Evolutionary conservation across 257 asterid genomes (phyloP), one percentile per base, ranked within the genome.

Genomic region (Fraxinus cuspidata): DNA sequence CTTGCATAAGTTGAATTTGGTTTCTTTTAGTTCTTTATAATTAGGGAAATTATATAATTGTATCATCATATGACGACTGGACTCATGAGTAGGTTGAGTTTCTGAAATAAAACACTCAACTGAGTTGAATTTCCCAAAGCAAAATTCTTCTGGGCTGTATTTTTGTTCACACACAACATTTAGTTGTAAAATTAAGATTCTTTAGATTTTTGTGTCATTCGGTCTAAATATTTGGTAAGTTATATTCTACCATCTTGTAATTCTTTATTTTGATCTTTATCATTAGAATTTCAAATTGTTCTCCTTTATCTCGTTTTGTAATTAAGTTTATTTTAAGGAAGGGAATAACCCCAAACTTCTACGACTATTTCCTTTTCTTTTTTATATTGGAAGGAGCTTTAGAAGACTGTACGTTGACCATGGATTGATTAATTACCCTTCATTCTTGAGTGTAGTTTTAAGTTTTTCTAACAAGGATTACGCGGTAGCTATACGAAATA

Each of bases 351-450:
- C 9, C 42, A 38, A 68, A 25, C 56, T 70, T 67, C 38, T 40
- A 21, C 2, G 47, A 1, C 37, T 38, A 2, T 67, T 37, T 58
- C 27, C 74, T n/a, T 68, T 28, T 70, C n/a, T 58, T 37, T 72
- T 63, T 23, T 28, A 51, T 42, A 5, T 18, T 16, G 44, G 28
- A 72, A 64, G 72, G 75, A 66, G 71, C 72, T 56, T 27, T 56
- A 37, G 63, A 53, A 18, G 21, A 49, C 71, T 74, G 56, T 72
- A 29, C 72, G 69, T 66, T 28, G 64, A 35, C 28, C 13, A 6
- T 2, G 28, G 53, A 44, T 40, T n/a, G 29, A 53, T 0, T 7
- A 31, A 28, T 7, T 23, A 65, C 27, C 38, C 32, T 38, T 9
- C 23, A 8, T 69, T 31, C 68, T 70, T 29, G 19, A 60, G 19